A percentile compares a stretch with the other conserved stretches of the same genome.
These are phyloP conservation scores for Onygenales sp. DNA, from an alignment of 2,329 filamentous ascomycete species.

Conservation along the genomic window DNA sequence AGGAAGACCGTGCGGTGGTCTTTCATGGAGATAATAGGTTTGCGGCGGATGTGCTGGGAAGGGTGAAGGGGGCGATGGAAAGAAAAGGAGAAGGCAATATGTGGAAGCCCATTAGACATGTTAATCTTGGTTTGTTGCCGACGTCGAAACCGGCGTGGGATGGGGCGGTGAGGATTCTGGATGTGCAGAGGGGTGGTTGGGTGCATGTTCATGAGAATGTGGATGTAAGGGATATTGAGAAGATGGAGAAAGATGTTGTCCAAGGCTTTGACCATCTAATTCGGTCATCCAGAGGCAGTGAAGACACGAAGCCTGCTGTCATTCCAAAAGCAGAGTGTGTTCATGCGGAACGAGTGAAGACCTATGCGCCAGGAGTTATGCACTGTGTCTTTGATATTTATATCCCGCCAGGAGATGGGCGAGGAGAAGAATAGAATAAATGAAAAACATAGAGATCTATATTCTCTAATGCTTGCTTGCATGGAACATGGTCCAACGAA, in stretches of 20 bases:
- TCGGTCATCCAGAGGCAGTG: conserved; percentile 11
- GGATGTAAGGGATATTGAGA: conserved; percentile 34
- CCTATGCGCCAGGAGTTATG: conserved; percentile 52
- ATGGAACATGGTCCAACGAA: not conserved
- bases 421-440: no score
- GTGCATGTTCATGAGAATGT: conserved; percentile 54
- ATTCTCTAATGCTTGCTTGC: not conserved
- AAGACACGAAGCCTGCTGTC: not conserved
- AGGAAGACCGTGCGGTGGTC: conserved; percentile 50
- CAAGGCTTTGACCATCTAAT: conserved; percentile 28
- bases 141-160: conserved; percentile 41
- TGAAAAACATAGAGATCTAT: conserved; percentile 1
- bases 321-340: conserved; percentile 19
- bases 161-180: conserved; percentile 40
- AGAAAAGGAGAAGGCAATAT: conserved; percentile 14
- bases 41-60: conserved; percentile 36
- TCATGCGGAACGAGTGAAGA: conserved; percentile 46
- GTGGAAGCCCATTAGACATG: conserved; percentile 40
- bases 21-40: conserved; percentile 60
- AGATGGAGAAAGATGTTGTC: conserved; percentile 29
- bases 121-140: conserved; percentile 51
- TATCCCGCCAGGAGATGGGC: conserved; percentile 10
- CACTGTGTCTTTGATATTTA: conserved; percentile 53
- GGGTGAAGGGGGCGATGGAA: conserved; percentile 22
- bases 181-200: conserved; percentile 42